Evolutionary conservation across 306 rosid genomes (phyloP), one percentile per base, ranked within the genome.

Genomic region (Crataegus laevigata): DNA sequence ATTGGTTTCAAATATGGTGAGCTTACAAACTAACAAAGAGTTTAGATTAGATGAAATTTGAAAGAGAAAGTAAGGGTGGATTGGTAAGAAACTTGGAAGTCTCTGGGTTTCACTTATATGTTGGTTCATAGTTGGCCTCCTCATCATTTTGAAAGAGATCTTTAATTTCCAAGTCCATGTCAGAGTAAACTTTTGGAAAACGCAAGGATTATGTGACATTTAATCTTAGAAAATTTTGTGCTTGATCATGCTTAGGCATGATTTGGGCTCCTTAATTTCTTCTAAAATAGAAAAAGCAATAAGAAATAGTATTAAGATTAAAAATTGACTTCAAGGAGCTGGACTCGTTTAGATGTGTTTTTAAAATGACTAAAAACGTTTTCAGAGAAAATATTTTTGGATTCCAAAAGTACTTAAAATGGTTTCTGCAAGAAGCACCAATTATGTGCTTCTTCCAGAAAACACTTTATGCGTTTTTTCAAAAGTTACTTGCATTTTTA

Each of bases 81-180:
- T 81, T 63, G 88, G 87, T 86, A 81, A 82, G 81, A 81, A 82
- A 70, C 74, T 80, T 84, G 79, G 68, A 84, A 79, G 51, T 32
- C 60, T 28, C 60, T 34, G 65, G 51, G 73, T 24, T 79, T 78
- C 84, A 80, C 82, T 78, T 75, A 79, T 74, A 79, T 55, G 85
- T 81, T 84, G 68, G 93, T 77, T 84, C 68, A 68, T 78, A 67
- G 88, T 86, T 90, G 93, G 88, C 83, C 83, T 63, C 81, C 81
- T 69, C 78, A 34, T 5, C 54, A 25, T 4, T 32, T 50, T 4
- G 11, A 5, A 54, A 42, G 5, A 19, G 14, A 3, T 6, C 36
- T 17, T 22, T 6, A 47, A 47, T 5, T 38, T 29, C 29, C 55
- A 47, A 60, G 60, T 12, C 38, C 72, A 59, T 65, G 36, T 76